Conservation (phyloP, 2,329 filamentous ascomycete genomes). For the Pseudogymnoascus sp. region DNA sequence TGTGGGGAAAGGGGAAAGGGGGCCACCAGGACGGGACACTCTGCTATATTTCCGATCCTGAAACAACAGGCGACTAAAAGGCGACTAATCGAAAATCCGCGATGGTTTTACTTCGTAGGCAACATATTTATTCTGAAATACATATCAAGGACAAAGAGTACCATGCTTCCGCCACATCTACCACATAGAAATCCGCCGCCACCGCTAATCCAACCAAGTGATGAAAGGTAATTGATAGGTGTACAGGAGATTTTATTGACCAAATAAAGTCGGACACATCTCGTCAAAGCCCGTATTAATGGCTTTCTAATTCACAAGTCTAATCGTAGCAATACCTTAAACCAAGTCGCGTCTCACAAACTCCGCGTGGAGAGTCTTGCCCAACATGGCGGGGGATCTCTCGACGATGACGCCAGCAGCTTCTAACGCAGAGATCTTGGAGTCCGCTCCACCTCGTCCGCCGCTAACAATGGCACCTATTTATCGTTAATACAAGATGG, state of each 20-base stretch:
- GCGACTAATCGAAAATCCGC: not conserved
- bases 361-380: conserved; percentile 89
- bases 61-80: not conserved
- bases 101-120: not conserved
- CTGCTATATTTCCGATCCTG: not conserved
- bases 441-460: conserved; percentile 95
- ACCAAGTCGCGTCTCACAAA: conserved; percentile 95
- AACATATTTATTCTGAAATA: conserved; percentile 3
- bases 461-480: conserved; percentile 82
- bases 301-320: conserved; percentile 22
- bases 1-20: not conserved
- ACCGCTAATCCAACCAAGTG: conserved; percentile 1
- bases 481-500: conserved; percentile 17
- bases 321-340: conserved; percentile 40
- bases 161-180: not conserved
- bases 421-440: conserved; percentile 94
- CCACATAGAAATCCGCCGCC: not conserved
- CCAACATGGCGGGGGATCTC: conserved; percentile 83
- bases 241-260: conserved; percentile 30
- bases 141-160: conserved; percentile 7
- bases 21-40: not conserved
- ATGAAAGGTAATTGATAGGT: conserved; percentile 26
- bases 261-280: conserved; percentile 24
- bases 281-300: conserved; percentile 24
- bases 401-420: conserved; percentile 91